Conservation (phyloP, 2,329 filamentous ascomycete genomes). For the Fusarium mundagurra region DNA sequence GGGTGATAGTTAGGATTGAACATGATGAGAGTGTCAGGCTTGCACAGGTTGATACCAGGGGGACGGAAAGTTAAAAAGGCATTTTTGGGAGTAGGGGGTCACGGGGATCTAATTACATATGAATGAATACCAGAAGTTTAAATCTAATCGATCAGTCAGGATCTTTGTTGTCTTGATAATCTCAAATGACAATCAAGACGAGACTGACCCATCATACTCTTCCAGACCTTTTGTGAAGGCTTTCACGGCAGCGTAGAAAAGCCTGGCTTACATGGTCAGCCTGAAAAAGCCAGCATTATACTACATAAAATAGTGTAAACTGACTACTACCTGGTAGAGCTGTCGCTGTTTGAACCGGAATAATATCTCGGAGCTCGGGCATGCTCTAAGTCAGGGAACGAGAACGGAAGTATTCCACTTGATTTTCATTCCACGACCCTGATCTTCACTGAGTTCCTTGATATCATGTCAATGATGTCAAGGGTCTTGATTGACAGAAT, state of each 20-base stretch:
- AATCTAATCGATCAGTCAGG: accelerated
- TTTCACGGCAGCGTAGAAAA: background rate
- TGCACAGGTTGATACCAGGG: background rate
- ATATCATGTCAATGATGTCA: background rate
- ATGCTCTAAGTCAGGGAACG: background rate
- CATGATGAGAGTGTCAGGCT: background rate
- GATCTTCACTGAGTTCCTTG: no score
- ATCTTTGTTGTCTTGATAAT: no score
- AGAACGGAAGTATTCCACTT: background rate
- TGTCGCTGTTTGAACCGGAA: no score
- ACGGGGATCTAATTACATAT: accelerated
- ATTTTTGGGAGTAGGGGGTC: accelerated
- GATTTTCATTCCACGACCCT: background rate
- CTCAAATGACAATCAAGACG: accelerated
- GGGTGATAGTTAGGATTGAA: background rate
- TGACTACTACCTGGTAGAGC: no score
- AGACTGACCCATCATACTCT: background rate
- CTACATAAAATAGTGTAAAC: accelerated
- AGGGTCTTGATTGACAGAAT: background rate
- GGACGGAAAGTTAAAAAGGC: background rate
- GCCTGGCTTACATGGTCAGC: no score
- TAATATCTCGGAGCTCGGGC: no score
- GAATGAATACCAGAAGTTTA: accelerated
- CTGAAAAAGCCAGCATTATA: background rate
- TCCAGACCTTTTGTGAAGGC: background rate